Base-by-base conservation (phyloP, 306 rosid genomes). In the Arachis hypogaea region DNA sequence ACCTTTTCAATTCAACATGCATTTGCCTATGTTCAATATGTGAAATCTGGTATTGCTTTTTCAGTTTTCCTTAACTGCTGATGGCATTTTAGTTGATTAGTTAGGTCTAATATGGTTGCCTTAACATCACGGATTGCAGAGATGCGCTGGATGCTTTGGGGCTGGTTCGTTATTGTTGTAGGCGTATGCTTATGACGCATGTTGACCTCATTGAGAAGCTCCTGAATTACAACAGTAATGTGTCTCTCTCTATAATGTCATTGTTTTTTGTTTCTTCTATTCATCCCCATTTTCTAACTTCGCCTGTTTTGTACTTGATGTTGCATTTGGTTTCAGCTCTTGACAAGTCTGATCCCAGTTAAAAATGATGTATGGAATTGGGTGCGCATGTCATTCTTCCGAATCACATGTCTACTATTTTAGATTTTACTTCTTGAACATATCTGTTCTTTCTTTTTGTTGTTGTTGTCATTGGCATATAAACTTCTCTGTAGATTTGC, bases 151-250 rank as follows among this genome's bases (percentile, higher is more conserved):
- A 94, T 89, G 95, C 93, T 7, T 66, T 94, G 90, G 90, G 89
- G 6, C 79, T 94, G 85, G 96, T 94, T 79, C 96, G 96, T 14
- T 94, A 92, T 58, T 94, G 97, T 72, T 94, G 97, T 69, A 85
- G 99, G 72, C 83, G 97, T 22, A 94, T 92, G 99, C 97, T 94
- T 61, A 92, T 94, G 99, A 94, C 99, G 51, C 98, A 92, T 52
- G 99, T 92, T 36, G 99, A 94, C 68, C 97, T 94, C 74, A 92
- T 94, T 47, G 97, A 94, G 86, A 94, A 94, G 93, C 93, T 92
- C 77, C 86, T 94, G 71, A 92, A 94, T 83, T 94, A 92, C 92
- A 94, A 92, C 33, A 71, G 97, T 94, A 87, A 87, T 61, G 22
- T 33, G 3, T 71, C 50, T 41, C 49, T 38, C 75, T 52, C 77